phyloP scores from a whole-genome alignment of 176 grass and related monocot species.

The Leersia perrieri region DNA sequence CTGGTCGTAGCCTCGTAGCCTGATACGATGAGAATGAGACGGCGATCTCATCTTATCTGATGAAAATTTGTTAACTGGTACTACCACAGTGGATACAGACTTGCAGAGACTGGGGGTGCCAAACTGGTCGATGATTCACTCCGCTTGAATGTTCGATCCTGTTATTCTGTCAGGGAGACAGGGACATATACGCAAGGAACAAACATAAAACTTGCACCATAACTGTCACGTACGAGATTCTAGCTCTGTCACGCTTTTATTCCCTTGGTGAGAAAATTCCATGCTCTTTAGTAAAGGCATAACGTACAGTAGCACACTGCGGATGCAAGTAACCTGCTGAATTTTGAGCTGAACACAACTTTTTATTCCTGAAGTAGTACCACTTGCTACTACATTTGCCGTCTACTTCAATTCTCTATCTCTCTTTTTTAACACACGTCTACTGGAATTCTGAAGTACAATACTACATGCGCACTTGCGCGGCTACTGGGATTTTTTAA shows the following conservation, averaged over 20 bases:
- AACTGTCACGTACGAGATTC: slow-evolving; percentile 16
- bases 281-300: slow-evolving; percentile 26
- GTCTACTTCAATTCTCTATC: too few species aligned
- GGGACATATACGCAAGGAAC: slow-evolving; percentile 25
- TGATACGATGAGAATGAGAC: neutral
- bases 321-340: slow-evolving; percentile 23
- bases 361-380: neutral
- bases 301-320: slow-evolving; percentile 13
- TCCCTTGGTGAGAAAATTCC: slow-evolving; percentile 23
- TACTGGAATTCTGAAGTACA: too few species aligned
- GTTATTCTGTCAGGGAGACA: neutral
- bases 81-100: too few species aligned
- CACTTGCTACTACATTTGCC: neutral
- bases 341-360: neutral
- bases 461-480: too few species aligned
- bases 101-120: too few species aligned
- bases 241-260: neutral
- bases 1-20: neutral
- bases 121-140: neutral
- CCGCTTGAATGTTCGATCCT: neutral
- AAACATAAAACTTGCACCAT: neutral
- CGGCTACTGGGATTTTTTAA: too few species aligned
- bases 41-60: neutral
- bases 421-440: too few species aligned
- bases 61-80: neutral